Conservation (phyloP, 2,329 filamentous ascomycete genomes). For the Aspergillus sp. region DNA sequence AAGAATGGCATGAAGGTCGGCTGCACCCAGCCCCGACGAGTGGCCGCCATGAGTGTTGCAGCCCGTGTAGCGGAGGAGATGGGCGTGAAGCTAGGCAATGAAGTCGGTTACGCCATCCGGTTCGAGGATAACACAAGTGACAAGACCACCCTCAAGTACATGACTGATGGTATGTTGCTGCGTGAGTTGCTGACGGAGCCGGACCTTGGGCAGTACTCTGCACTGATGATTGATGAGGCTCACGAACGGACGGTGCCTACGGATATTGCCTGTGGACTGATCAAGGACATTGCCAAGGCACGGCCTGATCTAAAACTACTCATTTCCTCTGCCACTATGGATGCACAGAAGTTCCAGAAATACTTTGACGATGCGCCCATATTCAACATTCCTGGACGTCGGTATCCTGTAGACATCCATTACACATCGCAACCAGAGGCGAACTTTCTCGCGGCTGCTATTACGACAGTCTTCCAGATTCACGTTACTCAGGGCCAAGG, state of each 20-base stretch:
- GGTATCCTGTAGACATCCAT: constrained; percentile 86
- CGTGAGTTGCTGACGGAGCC: constrained; percentile 88
- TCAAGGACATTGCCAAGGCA: constrained; percentile 82
- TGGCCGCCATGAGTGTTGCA: constrained; percentile 97
- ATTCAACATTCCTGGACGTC: constrained; percentile 86
- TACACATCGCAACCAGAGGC: constrained; percentile 88
- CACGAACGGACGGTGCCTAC: constrained; percentile 91
- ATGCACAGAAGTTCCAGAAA: constrained; percentile 83
- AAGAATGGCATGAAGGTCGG: constrained; percentile 80
- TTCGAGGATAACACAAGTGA: constrained; percentile 91
- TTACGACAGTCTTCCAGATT: constrained; percentile 93
- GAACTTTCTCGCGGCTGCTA: constrained; percentile 85
- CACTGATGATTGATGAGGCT: constrained; percentile 94
- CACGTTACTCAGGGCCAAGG: constrained; percentile 80
- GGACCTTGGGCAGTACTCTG: constrained; percentile 74
- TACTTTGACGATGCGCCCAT: constrained; percentile 94
- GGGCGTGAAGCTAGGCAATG: constrained; percentile 80
- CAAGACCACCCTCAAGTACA: constrained; percentile 89
- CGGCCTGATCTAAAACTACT: constrained; percentile 82
- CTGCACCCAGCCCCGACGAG: constrained; percentile 89
- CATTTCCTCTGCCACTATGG: constrained; percentile 91
- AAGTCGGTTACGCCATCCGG: constrained; percentile 91
- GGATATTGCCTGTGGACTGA: constrained; percentile 79
- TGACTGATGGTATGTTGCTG: constrained; percentile 95
- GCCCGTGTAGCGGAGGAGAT: constrained; percentile 92